Conservation (phyloP, 2,329 filamentous ascomycete genomes). For the Tolypocladium guangdongense region DNA sequence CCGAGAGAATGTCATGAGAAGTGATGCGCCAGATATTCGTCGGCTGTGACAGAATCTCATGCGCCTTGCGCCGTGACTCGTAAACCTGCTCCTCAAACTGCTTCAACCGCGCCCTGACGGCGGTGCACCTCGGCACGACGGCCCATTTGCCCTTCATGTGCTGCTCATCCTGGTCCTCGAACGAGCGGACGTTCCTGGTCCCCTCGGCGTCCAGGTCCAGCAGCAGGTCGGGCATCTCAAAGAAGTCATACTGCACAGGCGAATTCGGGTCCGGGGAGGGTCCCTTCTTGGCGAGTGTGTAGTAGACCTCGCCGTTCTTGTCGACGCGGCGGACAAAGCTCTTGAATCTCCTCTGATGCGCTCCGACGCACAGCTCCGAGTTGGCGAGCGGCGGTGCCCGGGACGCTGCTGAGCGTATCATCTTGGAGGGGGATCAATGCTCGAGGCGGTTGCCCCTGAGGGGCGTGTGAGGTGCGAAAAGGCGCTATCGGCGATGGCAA, state of each 20-base stretch:
- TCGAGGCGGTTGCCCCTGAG: not conserved
- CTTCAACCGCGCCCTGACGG: slow-evolving; percentile 14
- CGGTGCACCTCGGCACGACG: slow-evolving; percentile 9
- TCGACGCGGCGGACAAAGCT: slow-evolving; percentile 12
- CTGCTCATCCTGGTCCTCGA: slow-evolving; percentile 24
- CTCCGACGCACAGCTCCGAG: not conserved
- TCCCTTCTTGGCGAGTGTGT: slow-evolving; percentile 12
- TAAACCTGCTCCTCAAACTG: slow-evolving; percentile 18
- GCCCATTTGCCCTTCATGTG: slow-evolving; percentile 18
- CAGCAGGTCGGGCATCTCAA: slow-evolving; percentile 30
- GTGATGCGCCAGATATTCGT: slow-evolving; percentile 26
- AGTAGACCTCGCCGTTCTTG: slow-evolving; percentile 15
- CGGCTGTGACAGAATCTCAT: slow-evolving; percentile 12
- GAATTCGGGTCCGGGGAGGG: slow-evolving; percentile 2
- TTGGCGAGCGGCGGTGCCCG: slow-evolving; percentile 5
- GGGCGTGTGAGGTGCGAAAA: not conserved
- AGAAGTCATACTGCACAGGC: slow-evolving; percentile 16
- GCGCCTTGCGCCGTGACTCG: slow-evolving; percentile 13
- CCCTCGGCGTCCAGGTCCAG: slow-evolving; percentile 43
- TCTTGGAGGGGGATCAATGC: not conserved
- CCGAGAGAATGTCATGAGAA: slow-evolving; percentile 32
- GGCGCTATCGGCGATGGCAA: not conserved
- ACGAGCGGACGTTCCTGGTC: slow-evolving; percentile 30
- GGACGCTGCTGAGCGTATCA: slow-evolving; percentile 8
- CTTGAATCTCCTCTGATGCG: slow-evolving; percentile 8